These are phyloP conservation scores for Neofusicoccum sp. DNA, from an alignment of 2,329 filamentous ascomycete genomes.

Conservation along the genomic window DNA sequence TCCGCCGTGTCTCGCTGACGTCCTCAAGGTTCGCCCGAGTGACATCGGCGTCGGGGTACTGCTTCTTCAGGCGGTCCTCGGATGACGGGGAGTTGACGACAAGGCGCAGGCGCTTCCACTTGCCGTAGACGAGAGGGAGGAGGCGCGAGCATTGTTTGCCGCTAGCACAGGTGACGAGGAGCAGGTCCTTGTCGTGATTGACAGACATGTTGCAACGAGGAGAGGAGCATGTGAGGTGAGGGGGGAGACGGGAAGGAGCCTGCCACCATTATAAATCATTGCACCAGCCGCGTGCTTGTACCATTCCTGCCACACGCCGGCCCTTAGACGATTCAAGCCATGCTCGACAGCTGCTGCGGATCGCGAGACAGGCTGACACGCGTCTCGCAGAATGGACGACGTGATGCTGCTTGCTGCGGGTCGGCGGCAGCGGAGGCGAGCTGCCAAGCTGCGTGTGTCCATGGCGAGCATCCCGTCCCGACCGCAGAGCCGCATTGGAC, in stretches of 20 bases:
- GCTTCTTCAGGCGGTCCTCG: conserved; percentile 28
- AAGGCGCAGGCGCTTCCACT: conserved; percentile 39
- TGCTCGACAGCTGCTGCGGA: no score
- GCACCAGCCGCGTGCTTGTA: no score
- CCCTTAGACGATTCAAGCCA: no score
- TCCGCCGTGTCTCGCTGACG: conserved; percentile 26
- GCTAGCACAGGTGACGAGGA: conserved; percentile 43
- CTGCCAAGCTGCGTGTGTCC: no score
- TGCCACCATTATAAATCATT: not conserved
- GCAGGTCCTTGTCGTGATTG: conserved; percentile 33
- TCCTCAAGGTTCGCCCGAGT: conserved; percentile 34
- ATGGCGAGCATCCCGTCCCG: no score
- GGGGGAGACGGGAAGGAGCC: not conserved
- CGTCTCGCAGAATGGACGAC: no score
- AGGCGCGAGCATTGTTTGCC: conserved; percentile 42
- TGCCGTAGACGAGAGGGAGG: conserved; percentile 37
- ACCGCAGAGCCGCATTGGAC: no score
- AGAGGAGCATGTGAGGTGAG: not conserved
- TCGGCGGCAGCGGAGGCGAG: no score
- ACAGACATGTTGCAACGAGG: conserved; percentile 28
- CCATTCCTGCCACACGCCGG: no score
- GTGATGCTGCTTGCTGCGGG: no score
- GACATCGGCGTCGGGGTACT: conserved; percentile 39
- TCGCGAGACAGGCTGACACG: no score
- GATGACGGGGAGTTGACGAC: conserved; percentile 35